phyloP scores from a whole-genome alignment of 306 rosid species.

The Vigna mungo region DNA sequence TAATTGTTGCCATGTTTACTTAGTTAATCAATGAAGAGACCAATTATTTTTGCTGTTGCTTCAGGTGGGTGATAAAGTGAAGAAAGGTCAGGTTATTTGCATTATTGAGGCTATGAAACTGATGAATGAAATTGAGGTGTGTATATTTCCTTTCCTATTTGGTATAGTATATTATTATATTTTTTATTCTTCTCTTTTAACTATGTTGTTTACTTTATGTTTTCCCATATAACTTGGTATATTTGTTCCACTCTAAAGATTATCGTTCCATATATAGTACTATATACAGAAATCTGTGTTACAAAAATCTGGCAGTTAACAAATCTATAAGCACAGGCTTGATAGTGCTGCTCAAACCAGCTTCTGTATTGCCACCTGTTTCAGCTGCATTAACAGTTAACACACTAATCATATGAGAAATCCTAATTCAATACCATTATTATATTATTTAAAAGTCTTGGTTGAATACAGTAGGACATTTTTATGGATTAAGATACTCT shows the following conservation, averaged over 20 bases:
- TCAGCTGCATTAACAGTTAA: background rate
- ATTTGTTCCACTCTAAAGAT: background rate
- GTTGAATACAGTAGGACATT: too few species aligned
- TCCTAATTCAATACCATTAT: too few species aligned
- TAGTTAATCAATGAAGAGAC: background rate
- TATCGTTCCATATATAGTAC: background rate
- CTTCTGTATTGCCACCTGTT: background rate
- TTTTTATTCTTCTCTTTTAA: too few species aligned
- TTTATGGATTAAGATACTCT: too few species aligned
- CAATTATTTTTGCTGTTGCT: conserved; percentile 39
- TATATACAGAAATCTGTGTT: too few species aligned
- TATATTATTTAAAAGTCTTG: too few species aligned
- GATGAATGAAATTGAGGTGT: conserved; percentile 97
- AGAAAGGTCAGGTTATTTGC: conserved; percentile 90
- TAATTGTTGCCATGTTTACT: background rate
- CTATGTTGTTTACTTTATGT: background rate
- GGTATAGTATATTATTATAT: background rate
- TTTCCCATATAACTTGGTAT: background rate
- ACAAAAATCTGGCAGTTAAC: background rate
- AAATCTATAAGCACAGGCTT: conserved; percentile 1
- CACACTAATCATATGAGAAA: too few species aligned
- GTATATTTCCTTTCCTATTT: background rate
- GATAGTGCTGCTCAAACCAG: conserved; percentile 8
- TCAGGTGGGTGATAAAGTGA: conserved; percentile 94
- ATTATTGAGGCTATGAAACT: conserved; percentile 97